A percentile compares a stretch with the other conserved stretches of the same genome.
Evolutionary conservation across 1,284 basidiomycete genomes (phyloP).

Genomic region (Pseudozyma tsukubaensis): DNA sequence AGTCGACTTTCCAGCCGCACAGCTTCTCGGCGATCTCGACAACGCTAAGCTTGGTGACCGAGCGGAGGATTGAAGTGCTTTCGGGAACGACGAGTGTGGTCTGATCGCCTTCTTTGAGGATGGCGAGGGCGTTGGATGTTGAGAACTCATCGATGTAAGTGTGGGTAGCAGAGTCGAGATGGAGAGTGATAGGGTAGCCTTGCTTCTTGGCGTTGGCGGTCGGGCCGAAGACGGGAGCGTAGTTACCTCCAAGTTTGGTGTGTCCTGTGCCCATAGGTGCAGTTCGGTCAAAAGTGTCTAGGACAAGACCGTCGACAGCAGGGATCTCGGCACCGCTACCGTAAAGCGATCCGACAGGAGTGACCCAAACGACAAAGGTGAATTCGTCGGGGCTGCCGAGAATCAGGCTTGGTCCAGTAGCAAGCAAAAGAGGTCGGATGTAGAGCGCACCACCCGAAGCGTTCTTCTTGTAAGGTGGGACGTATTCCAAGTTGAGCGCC

Average conservation of each 20-base stretch:
- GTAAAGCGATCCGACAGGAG: constrained; percentile 68
- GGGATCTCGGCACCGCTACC: constrained; percentile 64
- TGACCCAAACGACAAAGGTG: constrained; percentile 68
- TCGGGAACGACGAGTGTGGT: constrained; percentile 53
- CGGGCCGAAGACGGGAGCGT: constrained; percentile 66
- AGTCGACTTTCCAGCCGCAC: constrained; percentile 68
- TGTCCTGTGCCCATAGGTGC: constrained; percentile 66
- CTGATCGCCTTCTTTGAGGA: constrained; percentile 43
- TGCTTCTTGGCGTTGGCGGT: constrained; percentile 64
- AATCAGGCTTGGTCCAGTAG: constrained; percentile 63
- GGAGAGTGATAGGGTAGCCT: constrained; percentile 69
- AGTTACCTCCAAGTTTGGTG: constrained; percentile 69
- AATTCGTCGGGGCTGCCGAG: constrained; percentile 66
- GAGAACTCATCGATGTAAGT: constrained; percentile 68
- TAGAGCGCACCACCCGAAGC: constrained; percentile 62
- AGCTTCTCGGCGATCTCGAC: constrained; percentile 62
- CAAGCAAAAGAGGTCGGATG: constrained; percentile 64
- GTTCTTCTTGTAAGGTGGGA: constrained; percentile 65
- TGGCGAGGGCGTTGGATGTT: constrained; percentile 68
- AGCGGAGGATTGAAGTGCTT: constrained; percentile 51
- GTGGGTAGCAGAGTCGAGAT: constrained; percentile 61
- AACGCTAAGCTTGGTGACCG: constrained; percentile 58
- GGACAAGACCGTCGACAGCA: constrained; percentile 67
- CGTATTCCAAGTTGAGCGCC: constrained; percentile 68
- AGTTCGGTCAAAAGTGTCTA: constrained; percentile 68